Percentiles rank a stretch among this genome's conserved stretches.
Evolutionary conservation across 805 yeast genomes (phyloP).

Genomic region (Zygotorulaspora danielsina): DNA sequence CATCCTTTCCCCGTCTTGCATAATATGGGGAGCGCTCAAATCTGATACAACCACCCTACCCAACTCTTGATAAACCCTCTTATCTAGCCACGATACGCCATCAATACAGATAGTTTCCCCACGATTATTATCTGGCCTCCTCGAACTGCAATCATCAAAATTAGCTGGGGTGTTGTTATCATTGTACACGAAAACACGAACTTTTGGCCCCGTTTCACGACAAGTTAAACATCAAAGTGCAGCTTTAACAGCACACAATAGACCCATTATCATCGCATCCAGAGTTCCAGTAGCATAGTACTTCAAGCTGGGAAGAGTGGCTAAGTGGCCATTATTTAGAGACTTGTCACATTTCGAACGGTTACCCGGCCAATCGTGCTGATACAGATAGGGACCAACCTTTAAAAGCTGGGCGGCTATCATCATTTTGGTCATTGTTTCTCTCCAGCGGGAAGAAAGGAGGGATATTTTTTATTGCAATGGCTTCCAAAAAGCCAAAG

Average conservation of each 20-base stretch:
- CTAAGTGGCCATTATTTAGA: too few species aligned
- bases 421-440: not conserved
- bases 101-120: too few species aligned
- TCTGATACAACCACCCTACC: not conserved
- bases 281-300: too few species aligned
- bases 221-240: too few species aligned
- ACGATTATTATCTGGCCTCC: conserved; percentile 8
- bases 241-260: too few species aligned
- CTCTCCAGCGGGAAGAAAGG: not conserved
- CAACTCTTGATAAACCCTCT: not conserved
- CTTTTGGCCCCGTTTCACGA: too few species aligned
- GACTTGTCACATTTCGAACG: too few species aligned
- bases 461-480: conserved; percentile 1
- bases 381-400: not conserved
- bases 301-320: too few species aligned
- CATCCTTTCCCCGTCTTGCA: not conserved
- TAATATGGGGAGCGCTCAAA: not conserved
- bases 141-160: conserved; percentile 1
- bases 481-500: conserved; percentile 17
- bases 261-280: too few species aligned
- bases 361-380: too few species aligned
- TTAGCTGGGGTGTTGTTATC: not conserved
- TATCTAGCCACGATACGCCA: too few species aligned
- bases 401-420: conserved; percentile 11
- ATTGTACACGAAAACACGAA: too few species aligned